These are phyloP conservation scores for Puccinia hordei DNA, from an alignment of 1,284 basidiomycete species.

Conservation along the genomic window DNA sequence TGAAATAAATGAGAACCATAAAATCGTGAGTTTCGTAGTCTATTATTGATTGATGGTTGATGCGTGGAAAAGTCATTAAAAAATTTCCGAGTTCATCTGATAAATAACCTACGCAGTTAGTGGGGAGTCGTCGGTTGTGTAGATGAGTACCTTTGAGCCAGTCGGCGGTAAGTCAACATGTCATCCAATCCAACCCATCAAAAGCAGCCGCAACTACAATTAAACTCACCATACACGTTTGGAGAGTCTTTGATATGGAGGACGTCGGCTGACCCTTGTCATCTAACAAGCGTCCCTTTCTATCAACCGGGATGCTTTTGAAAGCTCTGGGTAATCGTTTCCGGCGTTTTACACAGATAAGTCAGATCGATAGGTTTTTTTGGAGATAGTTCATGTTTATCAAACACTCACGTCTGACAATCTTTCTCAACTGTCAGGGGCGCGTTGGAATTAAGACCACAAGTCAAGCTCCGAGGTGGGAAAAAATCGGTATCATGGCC, in stretches of 20 bases:
- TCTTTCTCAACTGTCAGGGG: background rate
- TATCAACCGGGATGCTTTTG: background rate
- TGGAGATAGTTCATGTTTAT: too few relatives aligned
- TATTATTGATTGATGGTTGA: background rate
- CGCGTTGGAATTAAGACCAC: background rate
- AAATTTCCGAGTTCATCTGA: background rate
- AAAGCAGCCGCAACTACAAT: background rate
- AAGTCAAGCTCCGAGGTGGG: background rate
- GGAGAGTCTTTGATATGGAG: background rate
- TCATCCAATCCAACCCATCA: background rate
- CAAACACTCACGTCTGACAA: background rate
- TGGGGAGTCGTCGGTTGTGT: conserved; percentile 6
- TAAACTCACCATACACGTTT: background rate
- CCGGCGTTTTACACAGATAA: too few relatives aligned
- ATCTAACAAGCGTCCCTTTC: background rate
- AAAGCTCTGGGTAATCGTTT: background rate
- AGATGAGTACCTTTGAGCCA: conserved; percentile 2
- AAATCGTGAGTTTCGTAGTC: background rate
- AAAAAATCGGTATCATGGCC: background rate
- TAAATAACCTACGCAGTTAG: background rate
- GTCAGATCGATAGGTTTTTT: too few relatives aligned
- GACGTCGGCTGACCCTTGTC: background rate
- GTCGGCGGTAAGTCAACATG: background rate
- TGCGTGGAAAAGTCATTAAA: background rate
- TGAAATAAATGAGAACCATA: background rate